phyloP scores from a whole-genome alignment of 106 monocot species.

The Hemerocallis citrina region DNA sequence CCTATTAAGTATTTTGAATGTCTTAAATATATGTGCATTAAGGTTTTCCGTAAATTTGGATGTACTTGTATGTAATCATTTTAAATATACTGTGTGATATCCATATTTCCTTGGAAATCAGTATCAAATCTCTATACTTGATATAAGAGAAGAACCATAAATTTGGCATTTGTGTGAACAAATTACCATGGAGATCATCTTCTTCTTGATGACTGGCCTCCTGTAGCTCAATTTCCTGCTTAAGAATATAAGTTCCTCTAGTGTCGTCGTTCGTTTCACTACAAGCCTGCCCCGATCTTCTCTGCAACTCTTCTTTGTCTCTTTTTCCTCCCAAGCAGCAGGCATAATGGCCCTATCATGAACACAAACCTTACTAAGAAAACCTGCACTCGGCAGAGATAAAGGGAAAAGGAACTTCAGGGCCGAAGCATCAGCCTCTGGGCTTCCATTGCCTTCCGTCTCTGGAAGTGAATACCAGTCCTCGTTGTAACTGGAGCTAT shows the following conservation, averaged over 20 bases:
- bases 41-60: too few relatives aligned
- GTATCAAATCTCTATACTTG: background rate
- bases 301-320: background rate
- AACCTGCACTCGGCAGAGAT: conserved; percentile 29
- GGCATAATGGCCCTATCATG: background rate
- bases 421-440: conserved; percentile 13
- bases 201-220: conserved; percentile 11
- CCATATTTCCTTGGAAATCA: too few relatives aligned
- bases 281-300: background rate
- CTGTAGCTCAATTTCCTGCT: conserved; percentile 53
- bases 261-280: conserved; percentile 33
- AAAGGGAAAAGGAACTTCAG: conserved; percentile 38
- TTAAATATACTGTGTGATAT: too few relatives aligned
- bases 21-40: too few relatives aligned
- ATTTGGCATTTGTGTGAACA: background rate
- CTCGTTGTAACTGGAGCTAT: conserved; percentile 21
- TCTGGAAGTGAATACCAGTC: conserved; percentile 32
- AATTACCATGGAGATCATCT: conserved; percentile 26
- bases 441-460: conserved; percentile 30
- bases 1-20: too few relatives aligned
- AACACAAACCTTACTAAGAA: conserved; percentile 10
- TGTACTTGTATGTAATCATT: too few relatives aligned
- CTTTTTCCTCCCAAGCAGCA: background rate
- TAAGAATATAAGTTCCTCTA: conserved; percentile 67
- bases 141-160: background rate